Base-by-base conservation (phyloP, 441 rosid species). In the Macaranga tanarius region DNA sequence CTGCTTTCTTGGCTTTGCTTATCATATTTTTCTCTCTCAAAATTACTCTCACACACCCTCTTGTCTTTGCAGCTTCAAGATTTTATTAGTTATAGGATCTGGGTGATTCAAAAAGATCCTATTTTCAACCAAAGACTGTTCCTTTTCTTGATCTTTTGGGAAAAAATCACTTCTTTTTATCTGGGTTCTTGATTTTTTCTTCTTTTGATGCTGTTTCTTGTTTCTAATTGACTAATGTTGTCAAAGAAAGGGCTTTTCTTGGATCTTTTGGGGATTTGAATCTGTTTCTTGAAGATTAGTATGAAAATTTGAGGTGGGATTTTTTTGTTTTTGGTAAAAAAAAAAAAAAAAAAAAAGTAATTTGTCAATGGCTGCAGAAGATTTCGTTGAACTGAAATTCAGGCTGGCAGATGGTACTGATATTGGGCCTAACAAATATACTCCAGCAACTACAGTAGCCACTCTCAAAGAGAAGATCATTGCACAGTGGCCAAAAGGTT, bases 401-500 rank as follows among this genome's bases (percentile, higher is more conserved):
- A 88, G 90, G 85, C 84, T 91, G 19, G 84, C 89, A 5, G 93
- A 93, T 84, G 97, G 94, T 42, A 86, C 86, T 19, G 98, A 91
- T 77, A 87, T 90, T 75, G 95, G 93, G 48, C 94, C 95, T 12
- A 77, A 17, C 85, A 90, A 86, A 82, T 88, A 86, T 65, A 79
- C 80, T 82, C 87, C 86, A 52, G 76, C 88, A 31, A 84, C 87
- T 57, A 85, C 91, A 62, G 91, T 91, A 72, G 84, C 86, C 60
- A 79, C 91, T 77, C 92, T 91, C 67, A 93, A 93, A 70, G 94
- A 91, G 80, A 87, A 83, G 69, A 84, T 90, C 73, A 80, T 91
- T 69, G 75, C 93, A 47, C 90, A 86, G 69, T 91, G 95, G 95
- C 93, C 97, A 70, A 79, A 84, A 81, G 92, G 98, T 91, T 69